phyloP scores from a whole-genome alignment of 345 rosid genomes.

The Corymbia maculata region DNA sequence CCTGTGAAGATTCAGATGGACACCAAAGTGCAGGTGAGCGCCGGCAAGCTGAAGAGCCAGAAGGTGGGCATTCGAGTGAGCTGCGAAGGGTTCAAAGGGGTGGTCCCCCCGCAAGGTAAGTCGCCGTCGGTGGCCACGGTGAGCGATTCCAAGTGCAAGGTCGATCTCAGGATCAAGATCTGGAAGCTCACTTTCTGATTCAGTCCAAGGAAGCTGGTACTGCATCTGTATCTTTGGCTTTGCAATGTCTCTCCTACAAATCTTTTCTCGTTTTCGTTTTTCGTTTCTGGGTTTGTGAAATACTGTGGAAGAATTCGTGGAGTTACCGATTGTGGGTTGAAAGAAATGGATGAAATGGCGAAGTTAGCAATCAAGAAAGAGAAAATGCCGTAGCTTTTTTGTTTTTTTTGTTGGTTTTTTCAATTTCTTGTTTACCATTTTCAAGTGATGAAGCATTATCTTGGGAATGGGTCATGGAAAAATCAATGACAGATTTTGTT shows the following conservation, averaged over 20 bases:
- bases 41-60: constrained; percentile 58
- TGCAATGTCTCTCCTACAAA: neutral
- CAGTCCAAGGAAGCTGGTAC: neutral
- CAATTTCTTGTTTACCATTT: neutral
- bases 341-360: neutral
- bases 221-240: neutral
- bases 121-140: constrained; percentile 46
- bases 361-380: neutral
- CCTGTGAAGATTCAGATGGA: constrained; percentile 49
- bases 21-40: constrained; percentile 50
- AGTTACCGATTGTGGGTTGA: neutral
- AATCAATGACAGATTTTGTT: neutral
- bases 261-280: neutral
- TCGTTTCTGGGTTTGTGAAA: neutral
- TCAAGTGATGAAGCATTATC: neutral
- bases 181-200: constrained; percentile 75
- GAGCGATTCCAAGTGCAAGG: constrained; percentile 51
- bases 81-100: constrained; percentile 64
- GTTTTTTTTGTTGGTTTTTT: neutral
- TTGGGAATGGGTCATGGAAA: neutral
- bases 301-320: neutral
- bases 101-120: constrained; percentile 61
- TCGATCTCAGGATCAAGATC: constrained; percentile 82
- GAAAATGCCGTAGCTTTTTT: neutral
- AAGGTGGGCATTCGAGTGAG: constrained; percentile 68